These are phyloP conservation scores for Cercospora beticola DNA, from an alignment of 2,329 filamentous ascomycete genomes.

Conservation along the genomic window DNA sequence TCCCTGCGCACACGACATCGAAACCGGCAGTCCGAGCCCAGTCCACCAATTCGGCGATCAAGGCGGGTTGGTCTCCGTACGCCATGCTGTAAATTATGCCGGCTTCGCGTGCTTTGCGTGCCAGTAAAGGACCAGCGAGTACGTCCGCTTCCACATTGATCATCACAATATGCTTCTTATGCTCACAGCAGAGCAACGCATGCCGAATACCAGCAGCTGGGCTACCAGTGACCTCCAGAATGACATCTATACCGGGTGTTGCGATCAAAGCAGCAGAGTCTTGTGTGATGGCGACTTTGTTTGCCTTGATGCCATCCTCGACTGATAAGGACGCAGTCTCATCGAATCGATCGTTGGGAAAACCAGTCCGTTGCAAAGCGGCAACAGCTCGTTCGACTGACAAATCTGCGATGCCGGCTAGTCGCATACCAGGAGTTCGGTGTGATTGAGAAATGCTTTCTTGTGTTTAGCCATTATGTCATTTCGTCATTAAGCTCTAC, in stretches of 20 bases:
- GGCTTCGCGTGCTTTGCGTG: conserved; percentile 45
- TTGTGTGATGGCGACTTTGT: conserved; percentile 47
- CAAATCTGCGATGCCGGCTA: conserved; percentile 49
- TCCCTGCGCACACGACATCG: conserved; percentile 48
- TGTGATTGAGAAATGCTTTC: conserved; percentile 46
- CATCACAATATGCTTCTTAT: conserved; percentile 53
- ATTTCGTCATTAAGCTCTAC: conserved; percentile 9
- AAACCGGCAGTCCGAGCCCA: conserved; percentile 49
- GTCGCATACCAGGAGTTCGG: conserved; percentile 44
- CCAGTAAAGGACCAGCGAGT: conserved; percentile 45
- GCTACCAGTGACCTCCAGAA: conserved; percentile 48
- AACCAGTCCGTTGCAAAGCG: conserved; percentile 45
- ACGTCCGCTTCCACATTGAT: conserved; percentile 51
- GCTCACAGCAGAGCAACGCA: conserved; percentile 47
- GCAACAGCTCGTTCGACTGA: conserved; percentile 44
- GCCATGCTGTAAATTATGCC: conserved; percentile 52
- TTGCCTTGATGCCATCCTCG: conserved; percentile 43
- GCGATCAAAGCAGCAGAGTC: conserved; percentile 46
- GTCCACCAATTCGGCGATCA: conserved; percentile 48
- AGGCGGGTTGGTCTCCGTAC: conserved; percentile 48
- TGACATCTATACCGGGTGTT: conserved; percentile 46
- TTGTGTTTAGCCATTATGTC: not conserved
- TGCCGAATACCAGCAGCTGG: conserved; percentile 47
- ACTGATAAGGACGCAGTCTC: conserved; percentile 37
- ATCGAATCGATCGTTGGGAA: conserved; percentile 44